Evolutionary conservation across 352 stramenopile genomes (phyloP), one percentile per base, ranked within the genome.

Genomic region (Globisporangium cederbergense): DNA sequence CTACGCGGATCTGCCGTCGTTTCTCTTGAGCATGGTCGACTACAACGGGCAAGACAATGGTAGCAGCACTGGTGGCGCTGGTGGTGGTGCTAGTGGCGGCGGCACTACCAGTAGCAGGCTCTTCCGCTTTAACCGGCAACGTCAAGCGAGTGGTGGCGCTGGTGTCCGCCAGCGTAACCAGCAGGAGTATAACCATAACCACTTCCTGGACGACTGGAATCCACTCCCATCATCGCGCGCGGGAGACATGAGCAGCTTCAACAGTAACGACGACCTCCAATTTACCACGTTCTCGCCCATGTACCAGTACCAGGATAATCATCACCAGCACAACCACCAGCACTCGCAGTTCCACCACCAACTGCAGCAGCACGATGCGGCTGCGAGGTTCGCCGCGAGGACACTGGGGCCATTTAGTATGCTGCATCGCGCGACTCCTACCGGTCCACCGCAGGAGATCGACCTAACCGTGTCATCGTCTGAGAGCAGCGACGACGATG

Each of bases 401-500:
- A 9, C 47, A 3, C 42, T 47, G 10, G 56, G 34, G 11, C 56
- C 56, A 1, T 62, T 62, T 28, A n/a, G 14, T 28, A 62, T 62
- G 42, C n/a, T 62, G 36, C 50, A n/a, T 13, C 36, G 57, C 18
- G 30, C 43, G 18, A 5, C 43, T 49, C 58, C 53, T 22, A 11
- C 45, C 0, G 42, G 43, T 40, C 71, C 58, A 3, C 66, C 70
- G 3, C 70, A 84, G 51, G 73, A 88, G 51, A 93, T 93, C 54
- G 83, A 93, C 38, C 65, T 93, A 42, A 93, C 83, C 6, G 59
- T 85, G 20, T 86, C 77, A 2, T 79, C 77, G 0, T 80, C 71
- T 1, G 84, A 91, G 28, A 74, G 65, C 45, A 51, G 60, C n/a
- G 64, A 55, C 7, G 40, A 55, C 2, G 45, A 47, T n/a, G 45